Evolutionary conservation across 352 stramenopile species (phyloP).

Genomic region (Globisporangium cylindrosporum): DNA sequence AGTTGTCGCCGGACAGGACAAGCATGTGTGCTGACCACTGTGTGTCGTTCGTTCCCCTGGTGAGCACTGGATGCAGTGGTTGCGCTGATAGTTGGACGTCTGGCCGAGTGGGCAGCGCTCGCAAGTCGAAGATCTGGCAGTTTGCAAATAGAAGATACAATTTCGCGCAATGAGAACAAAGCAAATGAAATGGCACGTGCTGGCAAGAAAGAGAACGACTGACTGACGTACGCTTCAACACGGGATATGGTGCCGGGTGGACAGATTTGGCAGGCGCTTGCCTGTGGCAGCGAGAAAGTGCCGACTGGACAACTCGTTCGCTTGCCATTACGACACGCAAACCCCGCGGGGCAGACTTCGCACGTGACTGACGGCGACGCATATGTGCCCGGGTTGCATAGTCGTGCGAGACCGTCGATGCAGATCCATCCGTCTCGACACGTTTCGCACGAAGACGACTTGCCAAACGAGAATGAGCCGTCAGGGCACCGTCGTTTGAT

Average conservation of each 20-base stretch:
- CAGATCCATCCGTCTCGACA: constrained; percentile 70
- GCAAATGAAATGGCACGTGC: background rate
- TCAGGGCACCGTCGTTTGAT: constrained; percentile 46
- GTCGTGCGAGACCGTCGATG: constrained; percentile 40
- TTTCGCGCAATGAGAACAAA: no score
- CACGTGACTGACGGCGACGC: constrained; percentile 36
- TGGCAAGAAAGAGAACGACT: background rate
- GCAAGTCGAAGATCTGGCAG: constrained; percentile 34
- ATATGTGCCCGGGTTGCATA: constrained; percentile 59
- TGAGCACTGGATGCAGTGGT: constrained; percentile 48
- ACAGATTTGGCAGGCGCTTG: constrained; percentile 54
- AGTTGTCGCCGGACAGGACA: constrained; percentile 32
- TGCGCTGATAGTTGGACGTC: constrained; percentile 55
- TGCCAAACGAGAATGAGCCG: constrained; percentile 60
- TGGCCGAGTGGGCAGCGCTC: constrained; percentile 35
- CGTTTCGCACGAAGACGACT: constrained; percentile 41
- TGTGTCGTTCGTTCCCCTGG: constrained; percentile 38
- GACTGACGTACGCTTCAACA: constrained; percentile 30
- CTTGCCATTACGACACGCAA: constrained; percentile 60
- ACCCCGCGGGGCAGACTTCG: constrained; percentile 41
- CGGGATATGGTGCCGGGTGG: constrained; percentile 54
- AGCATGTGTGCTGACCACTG: constrained; percentile 44
- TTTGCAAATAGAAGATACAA: background rate
- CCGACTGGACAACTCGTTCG: constrained; percentile 35
- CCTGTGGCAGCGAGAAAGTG: constrained; percentile 37